These are phyloP conservation scores for Periconia sp. DNA, from an alignment of 2,329 filamentous ascomycete genomes.

Conservation along the genomic window DNA sequence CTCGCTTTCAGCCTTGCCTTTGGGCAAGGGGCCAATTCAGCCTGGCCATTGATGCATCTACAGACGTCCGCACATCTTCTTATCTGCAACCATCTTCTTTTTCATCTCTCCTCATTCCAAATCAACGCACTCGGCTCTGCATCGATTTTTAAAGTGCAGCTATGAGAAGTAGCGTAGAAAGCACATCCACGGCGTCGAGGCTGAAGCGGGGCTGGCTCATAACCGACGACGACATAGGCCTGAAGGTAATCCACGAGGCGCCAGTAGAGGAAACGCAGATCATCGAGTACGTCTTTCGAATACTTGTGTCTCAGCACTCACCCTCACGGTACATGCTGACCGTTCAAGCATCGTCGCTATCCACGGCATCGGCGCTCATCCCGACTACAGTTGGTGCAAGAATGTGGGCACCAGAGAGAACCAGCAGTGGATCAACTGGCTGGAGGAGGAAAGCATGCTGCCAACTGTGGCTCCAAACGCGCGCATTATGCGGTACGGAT, in stretches of 20 bases:
- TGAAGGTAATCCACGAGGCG: constrained; percentile 22
- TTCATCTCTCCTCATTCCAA: too few relatives aligned
- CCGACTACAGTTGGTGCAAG: constrained; percentile 32
- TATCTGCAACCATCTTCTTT: too few relatives aligned
- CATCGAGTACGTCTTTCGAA: constrained; percentile 16
- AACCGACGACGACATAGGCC: constrained; percentile 22
- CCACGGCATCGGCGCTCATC: constrained; percentile 30
- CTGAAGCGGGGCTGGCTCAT: constrained; percentile 1
- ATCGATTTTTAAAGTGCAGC: too few relatives aligned
- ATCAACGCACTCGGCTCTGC: too few relatives aligned
- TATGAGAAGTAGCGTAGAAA: too few relatives aligned
- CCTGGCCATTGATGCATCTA: too few relatives aligned
- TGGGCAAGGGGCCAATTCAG: too few relatives aligned
- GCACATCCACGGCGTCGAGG: too few relatives aligned
- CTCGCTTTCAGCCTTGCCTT: too few relatives aligned
- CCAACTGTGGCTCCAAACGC: constrained; percentile 21
- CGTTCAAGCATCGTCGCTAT: constrained; percentile 26
- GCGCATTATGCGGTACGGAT: constrained; percentile 33
- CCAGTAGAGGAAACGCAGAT: constrained; percentile 11
- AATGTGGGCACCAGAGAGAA: constrained; percentile 21
- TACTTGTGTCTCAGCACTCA: neutral
- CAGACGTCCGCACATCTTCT: too few relatives aligned
- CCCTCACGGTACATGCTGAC: constrained; percentile 3
- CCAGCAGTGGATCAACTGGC: constrained; percentile 27
- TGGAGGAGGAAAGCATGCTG: constrained; percentile 22